Conservation (phyloP, 2,329 filamentous ascomycete species). For the Magnaporthiopsis rhizophila region DNA sequence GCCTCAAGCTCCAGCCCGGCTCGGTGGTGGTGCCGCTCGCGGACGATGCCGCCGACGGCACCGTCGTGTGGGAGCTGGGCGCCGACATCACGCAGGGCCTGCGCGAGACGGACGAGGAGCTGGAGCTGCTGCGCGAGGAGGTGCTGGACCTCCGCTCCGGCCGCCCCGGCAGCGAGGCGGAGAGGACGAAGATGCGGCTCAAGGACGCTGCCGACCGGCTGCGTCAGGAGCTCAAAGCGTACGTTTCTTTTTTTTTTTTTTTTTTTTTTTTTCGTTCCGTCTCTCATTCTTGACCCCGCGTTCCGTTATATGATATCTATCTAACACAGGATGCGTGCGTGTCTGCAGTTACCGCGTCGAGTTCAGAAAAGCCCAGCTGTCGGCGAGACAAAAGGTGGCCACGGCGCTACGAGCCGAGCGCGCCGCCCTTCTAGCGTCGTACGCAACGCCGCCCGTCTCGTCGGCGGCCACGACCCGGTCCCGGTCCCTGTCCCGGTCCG, state of each 20-base stretch:
- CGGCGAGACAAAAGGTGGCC: conserved; percentile 67
- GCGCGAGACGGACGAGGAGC: conserved; percentile 72
- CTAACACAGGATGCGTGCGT: too few relatives aligned
- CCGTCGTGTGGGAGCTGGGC: conserved; percentile 62
- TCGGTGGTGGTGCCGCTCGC: conserved; percentile 39
- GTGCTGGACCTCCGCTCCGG: conserved; percentile 57
- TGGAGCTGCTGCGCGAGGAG: conserved; percentile 74
- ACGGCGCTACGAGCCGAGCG: conserved; percentile 68
- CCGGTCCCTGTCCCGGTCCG: conserved; percentile 14
- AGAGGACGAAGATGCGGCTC: conserved; percentile 57
- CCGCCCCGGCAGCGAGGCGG: conserved; percentile 42
- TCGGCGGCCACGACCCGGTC: conserved; percentile 15
- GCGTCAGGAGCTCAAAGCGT: conserved; percentile 64
- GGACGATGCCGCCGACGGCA: conserved; percentile 34
- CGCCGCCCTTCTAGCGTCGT: conserved; percentile 62
- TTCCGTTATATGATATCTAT: too few relatives aligned
- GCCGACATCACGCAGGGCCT: conserved; percentile 73
- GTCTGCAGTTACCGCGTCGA: conserved; percentile 45
- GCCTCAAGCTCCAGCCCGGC: conserved; percentile 50
- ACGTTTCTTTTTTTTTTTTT: conserved; percentile 14
- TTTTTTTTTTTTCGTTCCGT: too few relatives aligned
- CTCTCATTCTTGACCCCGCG: too few relatives aligned
- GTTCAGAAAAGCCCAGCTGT: conserved; percentile 76
- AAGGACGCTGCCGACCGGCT: conserved; percentile 59
- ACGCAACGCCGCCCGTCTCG: conserved; percentile 28